These are phyloP conservation scores for Psilocybe subaeruginosa DNA, from an alignment of 768 basidiomycete genomes.

Conservation along the genomic window DNA sequence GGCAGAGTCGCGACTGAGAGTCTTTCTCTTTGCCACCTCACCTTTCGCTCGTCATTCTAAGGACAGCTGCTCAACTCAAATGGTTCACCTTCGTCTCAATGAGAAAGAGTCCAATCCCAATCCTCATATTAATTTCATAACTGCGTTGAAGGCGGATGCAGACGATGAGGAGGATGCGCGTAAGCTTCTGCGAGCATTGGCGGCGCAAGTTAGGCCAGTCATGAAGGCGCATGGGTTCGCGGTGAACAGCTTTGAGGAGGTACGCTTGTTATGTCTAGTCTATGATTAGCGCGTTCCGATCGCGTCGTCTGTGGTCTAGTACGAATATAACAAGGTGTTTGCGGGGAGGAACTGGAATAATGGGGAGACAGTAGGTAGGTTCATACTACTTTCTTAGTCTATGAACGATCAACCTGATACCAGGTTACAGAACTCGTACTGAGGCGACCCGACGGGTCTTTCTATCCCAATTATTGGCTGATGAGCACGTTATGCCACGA, in stretches of 20 bases:
- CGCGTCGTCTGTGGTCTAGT: constrained; percentile 42
- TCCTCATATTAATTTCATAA: constrained; percentile 76
- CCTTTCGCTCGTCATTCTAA: neutral
- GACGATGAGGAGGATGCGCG: constrained; percentile 63
- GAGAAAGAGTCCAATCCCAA: constrained; percentile 75
- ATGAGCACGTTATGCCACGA: constrained; percentile 86
- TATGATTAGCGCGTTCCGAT: neutral
- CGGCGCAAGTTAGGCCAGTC: constrained; percentile 80
- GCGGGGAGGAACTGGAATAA: constrained; percentile 85
- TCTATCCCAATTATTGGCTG: constrained; percentile 66
- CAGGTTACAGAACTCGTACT: constrained; percentile 72
- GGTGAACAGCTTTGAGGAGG: constrained; percentile 85
- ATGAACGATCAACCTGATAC: neutral
- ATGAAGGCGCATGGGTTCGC: constrained; percentile 81
- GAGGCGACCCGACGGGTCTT: constrained; percentile 59
- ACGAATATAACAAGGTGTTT: constrained; percentile 79
- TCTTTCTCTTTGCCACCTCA: neutral
- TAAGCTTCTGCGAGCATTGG: constrained; percentile 76
- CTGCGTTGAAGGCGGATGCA: constrained; percentile 49
- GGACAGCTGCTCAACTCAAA: constrained; percentile 22
- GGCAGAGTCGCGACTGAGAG: neutral
- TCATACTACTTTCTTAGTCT: neutral
- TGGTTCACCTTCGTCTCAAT: constrained; percentile 80
- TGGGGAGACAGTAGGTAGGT: constrained; percentile 76
- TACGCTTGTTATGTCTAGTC: constrained; percentile 26